Conservation (phyloP, 179 eudicot species). For the Beta corolliflora region DNA sequence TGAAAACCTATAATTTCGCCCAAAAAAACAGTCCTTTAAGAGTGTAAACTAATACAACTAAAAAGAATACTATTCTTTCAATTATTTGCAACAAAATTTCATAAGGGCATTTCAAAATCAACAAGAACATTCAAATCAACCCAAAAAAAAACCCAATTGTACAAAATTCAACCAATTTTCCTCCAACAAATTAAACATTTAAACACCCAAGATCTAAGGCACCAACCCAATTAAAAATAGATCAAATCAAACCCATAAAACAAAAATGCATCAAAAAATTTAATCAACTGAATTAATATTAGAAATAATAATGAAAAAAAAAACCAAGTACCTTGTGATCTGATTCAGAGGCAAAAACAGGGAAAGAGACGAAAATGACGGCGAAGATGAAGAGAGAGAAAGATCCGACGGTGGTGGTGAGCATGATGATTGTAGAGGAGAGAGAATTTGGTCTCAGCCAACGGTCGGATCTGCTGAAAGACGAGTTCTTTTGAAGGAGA, state of each 20-base stretch:
- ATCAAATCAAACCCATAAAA: not conserved
- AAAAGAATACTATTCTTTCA: not conserved
- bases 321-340: conserved; percentile 63
- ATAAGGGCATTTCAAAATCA: not conserved
- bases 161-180: too few relatives aligned
- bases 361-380: conserved; percentile 37
- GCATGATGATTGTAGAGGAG: conserved; percentile 33
- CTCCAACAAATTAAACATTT: not conserved
- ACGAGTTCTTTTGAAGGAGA: not conserved
- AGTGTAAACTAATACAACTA: not conserved
- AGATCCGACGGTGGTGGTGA: conserved; percentile 48
- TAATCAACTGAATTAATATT: too few relatives aligned
- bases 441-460: conserved; percentile 2
- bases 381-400: conserved; percentile 33
- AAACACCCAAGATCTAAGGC: conserved; percentile 21
- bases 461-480: conserved; percentile 36
- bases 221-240: not conserved
- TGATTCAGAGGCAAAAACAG: conserved; percentile 59
- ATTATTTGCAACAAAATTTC: not conserved
- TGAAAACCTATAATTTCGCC: not conserved
- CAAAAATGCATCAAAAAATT: not conserved
- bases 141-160: too few relatives aligned
- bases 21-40: not conserved
- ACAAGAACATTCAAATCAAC: too few relatives aligned
- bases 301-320: not conserved